phyloP scores from a whole-genome alignment of 345 rosid species.

The Salix arbutifolia region DNA sequence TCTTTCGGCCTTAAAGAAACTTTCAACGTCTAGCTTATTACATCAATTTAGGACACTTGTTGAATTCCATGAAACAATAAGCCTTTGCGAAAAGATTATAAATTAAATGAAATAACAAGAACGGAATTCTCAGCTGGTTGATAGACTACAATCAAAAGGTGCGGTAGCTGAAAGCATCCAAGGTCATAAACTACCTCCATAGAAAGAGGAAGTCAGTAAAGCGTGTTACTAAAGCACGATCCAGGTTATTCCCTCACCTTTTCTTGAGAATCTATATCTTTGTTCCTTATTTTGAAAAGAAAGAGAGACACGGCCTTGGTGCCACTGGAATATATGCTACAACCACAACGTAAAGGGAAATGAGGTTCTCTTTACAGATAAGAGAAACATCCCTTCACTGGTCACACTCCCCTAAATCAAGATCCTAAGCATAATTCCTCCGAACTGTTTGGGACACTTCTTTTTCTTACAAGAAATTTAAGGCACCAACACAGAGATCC shows the following conservation, averaged over 20 bases:
- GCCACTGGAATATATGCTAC: conserved; percentile 23
- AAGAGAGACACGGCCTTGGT: neutral
- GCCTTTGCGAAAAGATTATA: neutral
- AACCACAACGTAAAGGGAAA: conserved; percentile 10
- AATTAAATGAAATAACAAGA: neutral
- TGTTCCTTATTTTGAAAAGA: neutral
- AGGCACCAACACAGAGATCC: neutral
- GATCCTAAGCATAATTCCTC: neutral
- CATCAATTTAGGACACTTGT: neutral
- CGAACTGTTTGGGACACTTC: neutral
- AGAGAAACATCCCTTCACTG: neutral
- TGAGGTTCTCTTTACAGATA: neutral
- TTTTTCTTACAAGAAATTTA: neutral
- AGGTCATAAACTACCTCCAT: neutral
- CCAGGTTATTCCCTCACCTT: neutral
- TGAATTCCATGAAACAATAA: neutral
- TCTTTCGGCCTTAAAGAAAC: neutral
- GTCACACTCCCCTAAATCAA: neutral
- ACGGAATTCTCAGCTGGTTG: neutral
- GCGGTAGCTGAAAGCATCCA: neutral
- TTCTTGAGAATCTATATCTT: neutral
- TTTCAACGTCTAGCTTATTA: neutral
- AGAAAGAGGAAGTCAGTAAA: neutral
- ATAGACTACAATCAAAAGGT: neutral
- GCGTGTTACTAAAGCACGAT: neutral